Conservation (phyloP, 768 basidiomycete species). For the Phylloporus sp. region DNA sequence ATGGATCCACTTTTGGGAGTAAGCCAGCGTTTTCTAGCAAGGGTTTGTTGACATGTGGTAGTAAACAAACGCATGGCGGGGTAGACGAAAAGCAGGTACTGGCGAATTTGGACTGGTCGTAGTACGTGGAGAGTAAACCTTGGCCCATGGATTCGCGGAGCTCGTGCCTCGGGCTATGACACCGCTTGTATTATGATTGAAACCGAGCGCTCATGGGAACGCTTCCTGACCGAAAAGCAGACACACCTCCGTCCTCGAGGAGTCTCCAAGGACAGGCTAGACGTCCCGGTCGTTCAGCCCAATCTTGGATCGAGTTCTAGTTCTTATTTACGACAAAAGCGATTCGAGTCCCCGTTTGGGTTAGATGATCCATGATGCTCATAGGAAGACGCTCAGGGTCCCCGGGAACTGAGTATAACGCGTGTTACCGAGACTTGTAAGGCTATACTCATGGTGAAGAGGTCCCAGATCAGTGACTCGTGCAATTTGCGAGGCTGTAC, state of each 20-base stretch:
- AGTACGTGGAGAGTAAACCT: conserved; percentile 25
- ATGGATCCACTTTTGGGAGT: conserved; percentile 11
- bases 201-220: conserved; percentile 32
- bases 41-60: conserved; percentile 26
- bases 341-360: conserved; percentile 50
- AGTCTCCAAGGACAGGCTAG: conserved; percentile 40
- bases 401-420: conserved; percentile 25
- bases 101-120: conserved; percentile 33
- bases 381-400: conserved; percentile 21
- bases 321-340: conserved; percentile 41
- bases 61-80: conserved; percentile 32
- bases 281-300: conserved; percentile 20
- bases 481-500: conserved; percentile 23
- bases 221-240: conserved; percentile 23
- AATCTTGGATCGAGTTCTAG: conserved; percentile 31
- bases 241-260: conserved; percentile 42
- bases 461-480: conserved; percentile 14
- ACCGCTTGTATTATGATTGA: conserved; percentile 29
- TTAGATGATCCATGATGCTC: conserved; percentile 33
- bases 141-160: conserved; percentile 32
- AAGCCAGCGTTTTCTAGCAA: conserved; percentile 24
- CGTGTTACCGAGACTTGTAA: conserved; percentile 25
- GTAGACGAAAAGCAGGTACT: conserved; percentile 22
- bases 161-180: conserved; percentile 26
- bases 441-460: conserved; percentile 29